Evolutionary conservation across 768 basidiomycete species (phyloP), one percentile per base, ranked within the genome.

Genomic region (Myochromella boudieri): DNA sequence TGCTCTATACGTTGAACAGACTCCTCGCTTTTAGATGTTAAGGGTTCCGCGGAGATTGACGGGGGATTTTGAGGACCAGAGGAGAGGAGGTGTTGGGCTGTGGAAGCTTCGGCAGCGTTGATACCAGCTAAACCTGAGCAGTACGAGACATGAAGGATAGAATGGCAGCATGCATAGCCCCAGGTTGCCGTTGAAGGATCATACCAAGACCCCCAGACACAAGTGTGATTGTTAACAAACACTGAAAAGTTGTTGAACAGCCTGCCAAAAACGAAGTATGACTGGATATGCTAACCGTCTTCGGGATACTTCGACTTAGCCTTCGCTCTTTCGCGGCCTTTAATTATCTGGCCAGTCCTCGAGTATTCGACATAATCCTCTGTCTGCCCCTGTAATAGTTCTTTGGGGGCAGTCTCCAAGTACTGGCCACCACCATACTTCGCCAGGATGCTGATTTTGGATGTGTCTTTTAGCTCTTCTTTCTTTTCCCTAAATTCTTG

Each of bases 161-260:
- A 94, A 60, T 97, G 95, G 60, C 97, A 99, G 65, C 97, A 99
- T 21, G 81, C 86, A 65, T 87, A 99, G 28, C 97, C 97, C 97
- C 97, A 99, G 49, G 72, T 61, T 11, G 84, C 81, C 2, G 78
- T 75, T 10, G 79, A 69, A 12, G 71, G 51, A 54, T 90, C 84
- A 63, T 90, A 98, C 84, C 85, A 98, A 34, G 97, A 99, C 36
- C 97, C 97, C 97, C 97, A 99, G n/a, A 97, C 85, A 4, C 82
- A 74, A 0, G 87, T 93, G 60, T 99, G 97, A 60, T 99, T 99
- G 66, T 94, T 95, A 59, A 88, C 71, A 56, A 80, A 85, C 6
- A 94, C 94, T 97, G 53, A 1, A 54, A 15, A 6, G 29, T 17
- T 27, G 37, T 49, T 51, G 54, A 51, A 48, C 29, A 14, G 39